Base-by-base conservation (phyloP, 495 filamentous ascomycete genomes). In the Evernia prunastri region DNA sequence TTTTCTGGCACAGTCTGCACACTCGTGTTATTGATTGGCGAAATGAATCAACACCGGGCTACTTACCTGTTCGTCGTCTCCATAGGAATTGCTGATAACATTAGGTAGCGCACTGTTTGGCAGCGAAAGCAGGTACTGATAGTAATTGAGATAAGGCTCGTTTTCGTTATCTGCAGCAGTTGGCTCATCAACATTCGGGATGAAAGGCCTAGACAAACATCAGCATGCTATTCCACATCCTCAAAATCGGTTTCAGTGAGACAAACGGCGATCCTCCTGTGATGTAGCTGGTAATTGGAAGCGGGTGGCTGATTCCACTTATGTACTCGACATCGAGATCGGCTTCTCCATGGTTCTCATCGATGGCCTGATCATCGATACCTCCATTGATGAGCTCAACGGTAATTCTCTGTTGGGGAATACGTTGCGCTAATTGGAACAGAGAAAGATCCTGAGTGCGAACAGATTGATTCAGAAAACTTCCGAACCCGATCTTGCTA, bases 91-190 rank as follows among this genome's bases (percentile, higher is more conserved):
- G 12, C 85, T 83, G 13, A 96, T 76, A 9, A 90, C 85, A 0
- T 87, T 84, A 0, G 91, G 91, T 4, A 96, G 78, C 36, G 88
- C 78, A 0, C 75, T 71, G 62, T 90, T 85, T 1, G 81, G 75
- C 10, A 85, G 80, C 17, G 73, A 68, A 0, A 90, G 74, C 8
- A 96, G 74, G 67, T 86, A 89, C 25, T 85, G 81, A 36, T 94
- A 80, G 68, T 89, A 89, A 39, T 93, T 88, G 5, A 96, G 80
- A 70, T 91, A 96, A 0, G 91, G 91, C 77, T 96, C 90, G 68
- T 92, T 92, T 47, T 82, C 73, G 67, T 86, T 82, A 10, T 75
- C 72, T 20, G 67, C 66, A 49, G 70, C 59, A 43, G 75, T 75
- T 3, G 84, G 83, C 63, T 84, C 73, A 64, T 85, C 81, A 7